Percentiles rank a stretch among this genome's conserved stretches.
phyloP scores from a whole-genome alignment of 768 basidiomycete genomes.

The Termitomyces sp. region DNA sequence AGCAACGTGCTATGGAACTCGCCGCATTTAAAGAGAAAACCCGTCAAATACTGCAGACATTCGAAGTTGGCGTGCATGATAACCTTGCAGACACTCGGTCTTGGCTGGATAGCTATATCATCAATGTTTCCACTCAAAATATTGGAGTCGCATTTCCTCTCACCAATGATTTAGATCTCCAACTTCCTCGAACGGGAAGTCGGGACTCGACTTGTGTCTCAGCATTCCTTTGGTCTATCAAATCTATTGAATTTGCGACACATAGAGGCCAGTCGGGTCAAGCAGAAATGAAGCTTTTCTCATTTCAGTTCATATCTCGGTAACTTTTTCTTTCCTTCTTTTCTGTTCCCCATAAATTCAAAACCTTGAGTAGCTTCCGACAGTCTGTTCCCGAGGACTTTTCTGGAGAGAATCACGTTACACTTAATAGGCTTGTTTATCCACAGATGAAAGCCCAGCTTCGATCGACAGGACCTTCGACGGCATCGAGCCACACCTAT shows the following conservation, averaged over 20 bases:
- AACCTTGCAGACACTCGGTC: slow-evolving; percentile 30
- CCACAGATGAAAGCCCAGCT: slow-evolving; percentile 78
- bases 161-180: slow-evolving; percentile 53
- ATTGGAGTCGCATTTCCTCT: slow-evolving; percentile 93
- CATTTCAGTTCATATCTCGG: slow-evolving; percentile 83
- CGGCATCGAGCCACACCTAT: slow-evolving; percentile 48
- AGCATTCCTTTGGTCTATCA: slow-evolving; percentile 85
- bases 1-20: slow-evolving; percentile 73
- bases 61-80: slow-evolving; percentile 59
- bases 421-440: slow-evolving; percentile 69
- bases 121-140: slow-evolving; percentile 53
- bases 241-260: slow-evolving; percentile 66
- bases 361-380: slow-evolving; percentile 57
- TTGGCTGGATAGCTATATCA: slow-evolving; percentile 52
- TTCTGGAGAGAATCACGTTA: slow-evolving; percentile 57
- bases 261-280: slow-evolving; percentile 76
- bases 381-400: slow-evolving; percentile 72
- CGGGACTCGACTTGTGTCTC: slow-evolving; percentile 46
- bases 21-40: slow-evolving; percentile 83
- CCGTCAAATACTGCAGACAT: slow-evolving; percentile 63
- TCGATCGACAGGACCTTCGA: slow-evolving; percentile 43
- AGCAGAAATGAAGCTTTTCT: slow-evolving; percentile 65
- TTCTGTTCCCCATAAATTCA: slow-evolving; percentile 10
- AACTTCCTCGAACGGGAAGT: slow-evolving; percentile 36
- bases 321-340: slow-evolving; percentile 26